Evolutionary conservation across 148 eudicot species (phyloP).

Genomic region (Silene uniflora): DNA sequence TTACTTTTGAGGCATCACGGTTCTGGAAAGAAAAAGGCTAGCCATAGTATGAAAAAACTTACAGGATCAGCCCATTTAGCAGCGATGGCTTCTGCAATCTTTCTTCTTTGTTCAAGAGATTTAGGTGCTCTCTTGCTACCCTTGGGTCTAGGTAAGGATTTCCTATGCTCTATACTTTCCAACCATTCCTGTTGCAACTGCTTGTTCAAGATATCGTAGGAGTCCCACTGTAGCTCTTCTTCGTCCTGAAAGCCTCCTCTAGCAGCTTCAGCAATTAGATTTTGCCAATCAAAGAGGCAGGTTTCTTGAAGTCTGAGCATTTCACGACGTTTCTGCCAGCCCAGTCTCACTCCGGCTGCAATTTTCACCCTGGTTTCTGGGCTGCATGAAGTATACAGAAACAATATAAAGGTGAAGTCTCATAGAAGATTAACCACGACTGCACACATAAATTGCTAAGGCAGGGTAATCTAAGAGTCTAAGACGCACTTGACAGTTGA

Average conservation of each 20-base stretch:
- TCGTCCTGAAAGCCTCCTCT: slow-evolving; percentile 55
- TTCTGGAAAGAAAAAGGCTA: neutral
- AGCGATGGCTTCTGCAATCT: slow-evolving; percentile 79
- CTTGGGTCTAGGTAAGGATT: slow-evolving; percentile 34
- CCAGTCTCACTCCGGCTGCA: slow-evolving; percentile 61
- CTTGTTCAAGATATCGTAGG: slow-evolving; percentile 53
- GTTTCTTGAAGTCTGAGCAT: slow-evolving; percentile 59
- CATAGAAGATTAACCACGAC: neutral
- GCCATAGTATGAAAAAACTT: slow-evolving; percentile 25
- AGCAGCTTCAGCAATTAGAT: slow-evolving; percentile 73
- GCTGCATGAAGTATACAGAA: slow-evolving; percentile 38
- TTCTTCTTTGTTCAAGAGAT: slow-evolving; percentile 73
- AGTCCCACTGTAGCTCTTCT: slow-evolving; percentile 86
- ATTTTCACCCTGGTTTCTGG: slow-evolving; percentile 72
- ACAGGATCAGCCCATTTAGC: slow-evolving; percentile 99
- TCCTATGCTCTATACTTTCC: slow-evolving; percentile 62
- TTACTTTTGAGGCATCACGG: neutral
- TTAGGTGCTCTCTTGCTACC: slow-evolving; percentile 78
- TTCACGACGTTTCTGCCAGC: slow-evolving; percentile 75
- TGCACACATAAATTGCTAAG: neutral
- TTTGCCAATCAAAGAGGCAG: slow-evolving; percentile 73
- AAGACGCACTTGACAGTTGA: too few relatives aligned
- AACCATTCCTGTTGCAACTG: slow-evolving; percentile 67
- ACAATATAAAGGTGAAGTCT: neutral
- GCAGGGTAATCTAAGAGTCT: too few relatives aligned